These are phyloP conservation scores for Cercophora newfieldiana DNA, from an alignment of 495 filamentous ascomycete genomes.

Conservation along the genomic window DNA sequence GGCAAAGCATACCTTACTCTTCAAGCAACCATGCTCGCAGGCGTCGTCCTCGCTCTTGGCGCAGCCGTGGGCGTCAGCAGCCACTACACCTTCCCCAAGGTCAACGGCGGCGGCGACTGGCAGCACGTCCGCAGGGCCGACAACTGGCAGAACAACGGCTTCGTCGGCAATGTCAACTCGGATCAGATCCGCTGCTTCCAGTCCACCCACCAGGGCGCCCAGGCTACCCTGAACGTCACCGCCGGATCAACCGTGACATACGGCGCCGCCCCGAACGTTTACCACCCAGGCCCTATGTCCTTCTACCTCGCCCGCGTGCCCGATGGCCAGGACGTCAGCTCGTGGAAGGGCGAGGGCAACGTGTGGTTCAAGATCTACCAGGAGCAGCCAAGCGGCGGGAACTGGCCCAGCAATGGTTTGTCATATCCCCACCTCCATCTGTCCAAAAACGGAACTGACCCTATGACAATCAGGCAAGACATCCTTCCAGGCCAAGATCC, in stretches of 20 bases:
- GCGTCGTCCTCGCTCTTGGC: constrained; percentile 19
- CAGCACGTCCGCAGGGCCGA: constrained; percentile 40
- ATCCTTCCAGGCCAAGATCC: constrained; percentile 42
- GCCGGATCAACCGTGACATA: constrained; percentile 49
- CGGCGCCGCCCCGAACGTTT: constrained; percentile 39
- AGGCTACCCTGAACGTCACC: constrained; percentile 35
- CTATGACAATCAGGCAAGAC: constrained; percentile 31
- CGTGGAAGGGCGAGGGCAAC: constrained; percentile 47
- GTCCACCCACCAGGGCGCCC: constrained; percentile 29
- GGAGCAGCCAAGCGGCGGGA: constrained; percentile 42
- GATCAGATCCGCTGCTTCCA: constrained; percentile 52
- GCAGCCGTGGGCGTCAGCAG: constrained; percentile 27
- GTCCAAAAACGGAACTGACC: not conserved
- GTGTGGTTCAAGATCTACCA: constrained; percentile 59
- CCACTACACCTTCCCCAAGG: constrained; percentile 35
- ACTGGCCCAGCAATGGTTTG: constrained; percentile 41
- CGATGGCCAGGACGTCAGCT: constrained; percentile 38
- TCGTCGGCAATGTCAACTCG: constrained; percentile 45
- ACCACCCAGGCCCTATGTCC: constrained; percentile 48
- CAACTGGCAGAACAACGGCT: constrained; percentile 44
- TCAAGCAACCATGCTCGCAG: constrained; percentile 24
- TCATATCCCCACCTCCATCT: not conserved
- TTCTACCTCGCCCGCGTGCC: constrained; percentile 53
- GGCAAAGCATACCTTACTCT: not conserved
- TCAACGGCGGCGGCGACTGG: constrained; percentile 35